These are phyloP conservation scores for Nakaseomyces kungkrabaensis DNA, from an alignment of 1,139 yeast species.

Conservation along the genomic window DNA sequence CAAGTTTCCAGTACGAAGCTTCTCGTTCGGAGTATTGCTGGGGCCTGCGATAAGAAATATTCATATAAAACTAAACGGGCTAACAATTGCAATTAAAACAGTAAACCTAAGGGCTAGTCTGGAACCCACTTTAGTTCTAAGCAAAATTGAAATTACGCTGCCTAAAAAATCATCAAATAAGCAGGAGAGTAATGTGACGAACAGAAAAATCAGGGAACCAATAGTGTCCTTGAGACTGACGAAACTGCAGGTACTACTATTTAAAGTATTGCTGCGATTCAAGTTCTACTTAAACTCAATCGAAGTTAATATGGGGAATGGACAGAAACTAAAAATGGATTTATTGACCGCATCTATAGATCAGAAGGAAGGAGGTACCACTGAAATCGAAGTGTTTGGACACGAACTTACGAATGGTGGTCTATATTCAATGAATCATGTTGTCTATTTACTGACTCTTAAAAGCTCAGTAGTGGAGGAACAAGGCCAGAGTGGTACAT, in stretches of 20 bases:
- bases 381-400: constrained; percentile 14
- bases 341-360: constrained; percentile 14
- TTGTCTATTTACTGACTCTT: constrained; percentile 13
- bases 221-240: neutral
- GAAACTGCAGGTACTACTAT: constrained; percentile 1
- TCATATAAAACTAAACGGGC: constrained; percentile 6
- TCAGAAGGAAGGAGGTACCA: constrained; percentile 8
- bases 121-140: constrained; percentile 14
- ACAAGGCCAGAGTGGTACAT: neutral
- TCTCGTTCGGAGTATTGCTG: constrained; percentile 13
- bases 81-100: constrained; percentile 11
- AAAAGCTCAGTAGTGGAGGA: neutral
- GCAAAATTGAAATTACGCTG: constrained; percentile 12
- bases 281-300: constrained; percentile 1
- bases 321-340: constrained; percentile 9
- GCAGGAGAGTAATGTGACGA: neutral
- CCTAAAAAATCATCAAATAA: neutral
- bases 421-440: constrained; percentile 14
- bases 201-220: neutral
- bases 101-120: constrained; percentile 11
- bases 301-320: constrained; percentile 8
- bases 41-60: constrained; percentile 14
- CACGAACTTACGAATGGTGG: constrained; percentile 12
- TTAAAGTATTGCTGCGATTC: neutral
- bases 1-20: constrained; percentile 3